Evolutionary conservation across 2,329 filamentous ascomycete species (phyloP).

Genomic region (Fusarium scirpi): DNA sequence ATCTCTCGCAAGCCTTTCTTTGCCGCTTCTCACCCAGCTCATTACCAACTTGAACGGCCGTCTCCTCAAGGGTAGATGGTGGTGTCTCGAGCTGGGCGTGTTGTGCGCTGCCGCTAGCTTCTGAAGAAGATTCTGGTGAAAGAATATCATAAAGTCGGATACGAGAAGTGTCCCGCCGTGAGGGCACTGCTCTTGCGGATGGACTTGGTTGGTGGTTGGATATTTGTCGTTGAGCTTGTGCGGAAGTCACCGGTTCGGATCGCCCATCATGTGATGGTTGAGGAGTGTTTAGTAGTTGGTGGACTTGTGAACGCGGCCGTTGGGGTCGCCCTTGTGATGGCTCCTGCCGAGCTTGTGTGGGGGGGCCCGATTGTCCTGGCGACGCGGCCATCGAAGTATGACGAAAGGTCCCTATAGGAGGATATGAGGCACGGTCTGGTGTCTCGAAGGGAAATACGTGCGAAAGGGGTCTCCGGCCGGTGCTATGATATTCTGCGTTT

Average conservation of each 20-base stretch:
- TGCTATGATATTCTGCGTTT: neutral
- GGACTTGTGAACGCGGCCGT: neutral
- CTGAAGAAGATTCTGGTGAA: neutral
- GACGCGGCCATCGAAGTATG: neutral
- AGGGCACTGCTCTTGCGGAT: neutral
- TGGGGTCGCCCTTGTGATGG: neutral
- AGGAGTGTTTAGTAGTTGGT: neutral
- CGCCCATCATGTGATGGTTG: neutral
- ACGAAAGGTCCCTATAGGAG: neutral
- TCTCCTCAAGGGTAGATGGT: neutral
- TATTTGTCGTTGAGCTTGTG: neutral
- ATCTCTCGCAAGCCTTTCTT: neutral
- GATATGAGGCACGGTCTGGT: neutral
- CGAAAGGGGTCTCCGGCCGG: neutral
- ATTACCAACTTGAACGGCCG: neutral
- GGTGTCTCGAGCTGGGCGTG: neutral
- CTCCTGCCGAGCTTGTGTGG: neutral
- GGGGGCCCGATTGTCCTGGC: neutral
- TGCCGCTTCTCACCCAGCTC: neutral
- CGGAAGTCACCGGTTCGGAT: neutral
- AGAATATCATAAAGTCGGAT: neutral
- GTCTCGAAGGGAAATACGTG: neutral
- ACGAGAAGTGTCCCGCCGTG: neutral
- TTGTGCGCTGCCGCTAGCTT: neutral
- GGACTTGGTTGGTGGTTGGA: neutral